Percentiles rank a stretch among this genome's conserved stretches.
phyloP scores from a whole-genome alignment of 2,329 filamentous ascomycete species.

The Mycocentrospora acerina region DNA sequence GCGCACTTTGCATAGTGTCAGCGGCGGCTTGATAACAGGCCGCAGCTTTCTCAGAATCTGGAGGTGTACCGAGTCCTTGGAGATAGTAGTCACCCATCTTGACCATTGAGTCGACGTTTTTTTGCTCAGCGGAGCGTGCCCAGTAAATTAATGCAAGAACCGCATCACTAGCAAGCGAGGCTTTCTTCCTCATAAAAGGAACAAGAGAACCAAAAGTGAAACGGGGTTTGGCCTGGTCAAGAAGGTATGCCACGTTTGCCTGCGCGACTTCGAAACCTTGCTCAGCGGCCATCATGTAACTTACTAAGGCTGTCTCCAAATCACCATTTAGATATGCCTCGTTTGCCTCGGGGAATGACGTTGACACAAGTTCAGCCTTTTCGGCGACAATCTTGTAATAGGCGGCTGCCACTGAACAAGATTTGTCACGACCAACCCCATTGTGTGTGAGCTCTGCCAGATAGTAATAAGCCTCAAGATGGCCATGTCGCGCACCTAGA shows the following conservation, averaged over 20 bases:
- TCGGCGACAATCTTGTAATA: constrained; percentile 90
- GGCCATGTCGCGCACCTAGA: constrained; percentile 75
- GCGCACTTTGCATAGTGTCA: constrained; percentile 87
- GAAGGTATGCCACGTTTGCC: constrained; percentile 83
- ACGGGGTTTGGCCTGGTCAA: constrained; percentile 63
- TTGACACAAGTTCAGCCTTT: constrained; percentile 84
- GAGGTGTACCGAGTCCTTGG: constrained; percentile 68
- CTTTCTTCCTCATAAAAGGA: constrained; percentile 46
- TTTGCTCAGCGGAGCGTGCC: constrained; percentile 90
- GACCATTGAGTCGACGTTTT: constrained; percentile 89
- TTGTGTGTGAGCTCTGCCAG: constrained; percentile 83
- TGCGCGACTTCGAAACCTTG: constrained; percentile 89
- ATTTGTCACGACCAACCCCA: constrained; percentile 76
- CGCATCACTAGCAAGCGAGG: constrained; percentile 57
- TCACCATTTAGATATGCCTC: constrained; percentile 78
- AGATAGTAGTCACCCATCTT: constrained; percentile 99
- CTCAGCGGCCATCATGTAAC: constrained; percentile 85
- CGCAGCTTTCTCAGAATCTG: constrained; percentile 81
- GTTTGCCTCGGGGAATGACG: constrained; percentile 81
- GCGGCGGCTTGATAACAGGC: constrained; percentile 91
- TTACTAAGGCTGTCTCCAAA: constrained; percentile 74
- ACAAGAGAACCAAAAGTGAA: constrained; percentile 59
- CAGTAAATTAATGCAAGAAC: constrained; percentile 83
- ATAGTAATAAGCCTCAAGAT: constrained; percentile 90
- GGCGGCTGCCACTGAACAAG: constrained; percentile 72